Evolutionary conservation across 1,139 yeast genomes (phyloP).

Genomic region (Yarrowia galli): DNA sequence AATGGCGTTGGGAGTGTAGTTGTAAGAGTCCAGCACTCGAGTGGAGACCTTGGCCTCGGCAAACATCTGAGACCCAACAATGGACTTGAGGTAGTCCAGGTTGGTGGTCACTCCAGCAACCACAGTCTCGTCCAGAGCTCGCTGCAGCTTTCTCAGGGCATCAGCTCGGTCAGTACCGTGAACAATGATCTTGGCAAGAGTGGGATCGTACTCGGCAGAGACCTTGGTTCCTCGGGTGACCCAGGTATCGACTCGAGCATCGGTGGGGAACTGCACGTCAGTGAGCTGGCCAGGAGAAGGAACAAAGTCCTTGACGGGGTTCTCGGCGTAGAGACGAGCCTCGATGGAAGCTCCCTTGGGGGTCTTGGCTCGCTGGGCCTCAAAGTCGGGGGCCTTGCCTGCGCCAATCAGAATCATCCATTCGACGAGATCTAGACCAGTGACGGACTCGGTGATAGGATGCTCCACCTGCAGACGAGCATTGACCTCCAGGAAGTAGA

Average conservation of each 20-base stretch:
- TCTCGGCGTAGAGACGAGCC: conserved; percentile 94
- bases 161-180: conserved; percentile 89
- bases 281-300: conserved; percentile 96
- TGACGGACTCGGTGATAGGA: conserved; percentile 94
- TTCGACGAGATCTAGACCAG: conserved; percentile 93
- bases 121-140: conserved; percentile 84
- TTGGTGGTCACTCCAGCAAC: conserved; percentile 90
- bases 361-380: conserved; percentile 56
- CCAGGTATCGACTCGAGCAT: conserved; percentile 97
- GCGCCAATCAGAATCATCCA: conserved; percentile 97
- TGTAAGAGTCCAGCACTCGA: conserved; percentile 82
- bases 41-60: conserved; percentile 84
- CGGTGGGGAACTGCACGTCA: conserved; percentile 80
- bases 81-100: conserved; percentile 84
- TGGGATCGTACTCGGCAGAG: conserved; percentile 95
- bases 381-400: conserved; percentile 80
- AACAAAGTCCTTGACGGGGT: conserved; percentile 91
- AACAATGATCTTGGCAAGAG: conserved; percentile 93
- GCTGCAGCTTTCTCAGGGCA: conserved; percentile 75
- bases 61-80: conserved; percentile 85
- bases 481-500: conserved; percentile 93
- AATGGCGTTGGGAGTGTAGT: conserved; percentile 80
- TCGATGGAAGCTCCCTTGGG: conserved; percentile 93
- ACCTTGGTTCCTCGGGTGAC: conserved; percentile 86
- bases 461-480: conserved; percentile 98